A percentile compares a stretch with the other conserved stretches of the same genome.
phyloP scores from a whole-genome alignment of 2,329 filamentous ascomycete species.

The Intubia oerlemansii region DNA sequence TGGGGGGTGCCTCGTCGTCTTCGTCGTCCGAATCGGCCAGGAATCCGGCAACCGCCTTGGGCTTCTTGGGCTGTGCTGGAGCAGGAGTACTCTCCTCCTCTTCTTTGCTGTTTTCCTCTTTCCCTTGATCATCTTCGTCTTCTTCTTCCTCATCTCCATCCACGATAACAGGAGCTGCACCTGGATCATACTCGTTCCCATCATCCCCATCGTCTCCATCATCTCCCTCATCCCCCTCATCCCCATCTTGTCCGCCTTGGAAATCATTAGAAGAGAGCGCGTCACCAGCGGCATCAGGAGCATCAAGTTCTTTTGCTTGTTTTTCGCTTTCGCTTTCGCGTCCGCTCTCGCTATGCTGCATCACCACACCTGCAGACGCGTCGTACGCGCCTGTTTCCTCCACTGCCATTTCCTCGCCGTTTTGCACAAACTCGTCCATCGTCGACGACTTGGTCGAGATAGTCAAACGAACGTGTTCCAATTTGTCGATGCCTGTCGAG shows the following conservation, averaged over 20 bases:
- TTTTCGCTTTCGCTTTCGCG: constrained; percentile 22
- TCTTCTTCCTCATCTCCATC: background rate
- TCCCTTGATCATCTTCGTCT: background rate
- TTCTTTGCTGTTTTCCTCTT: background rate
- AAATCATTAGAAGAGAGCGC: constrained; percentile 16
- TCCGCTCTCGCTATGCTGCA: no score
- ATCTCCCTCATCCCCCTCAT: no score
- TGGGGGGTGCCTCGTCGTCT: background rate
- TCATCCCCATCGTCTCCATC: constrained; percentile 24
- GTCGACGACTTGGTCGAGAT: no score
- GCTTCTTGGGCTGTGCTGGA: constrained; percentile 26
- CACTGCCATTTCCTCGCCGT: no score
- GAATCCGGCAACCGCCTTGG: constrained; percentile 37
- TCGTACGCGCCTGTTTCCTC: no score
- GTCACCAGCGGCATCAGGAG: constrained; percentile 27
- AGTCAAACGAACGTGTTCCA: no score
- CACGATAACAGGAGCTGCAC: no score
- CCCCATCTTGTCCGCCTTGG: no score
- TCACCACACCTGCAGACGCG: no score
- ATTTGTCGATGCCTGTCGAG: no score
- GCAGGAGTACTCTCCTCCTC: background rate
- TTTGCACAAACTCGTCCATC: no score
- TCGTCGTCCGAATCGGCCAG: constrained; percentile 36
- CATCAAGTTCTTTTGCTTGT: constrained; percentile 26
- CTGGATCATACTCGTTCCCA: constrained; percentile 33